Conservation (phyloP, 805 yeast genomes). For the Tanozyma kutaoensis region DNA sequence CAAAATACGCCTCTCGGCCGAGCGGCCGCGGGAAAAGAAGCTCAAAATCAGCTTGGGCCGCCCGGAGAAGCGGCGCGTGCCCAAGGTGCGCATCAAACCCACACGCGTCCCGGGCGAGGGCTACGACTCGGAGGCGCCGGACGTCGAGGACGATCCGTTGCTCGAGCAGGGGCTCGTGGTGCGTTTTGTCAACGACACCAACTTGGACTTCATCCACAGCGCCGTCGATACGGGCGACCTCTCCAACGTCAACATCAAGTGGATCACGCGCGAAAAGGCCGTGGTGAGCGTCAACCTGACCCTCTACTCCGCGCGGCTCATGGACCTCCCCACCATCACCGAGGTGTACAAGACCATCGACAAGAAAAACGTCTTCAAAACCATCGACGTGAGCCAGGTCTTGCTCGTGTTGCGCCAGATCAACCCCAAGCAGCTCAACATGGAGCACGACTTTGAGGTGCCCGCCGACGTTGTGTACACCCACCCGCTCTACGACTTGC, state of each 20-base stretch:
- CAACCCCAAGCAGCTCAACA: conserved; percentile 21
- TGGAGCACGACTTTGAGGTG: conserved; percentile 34
- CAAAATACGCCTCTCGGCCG: no score
- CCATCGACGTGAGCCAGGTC: conserved; percentile 79
- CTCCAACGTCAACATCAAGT: conserved; percentile 58
- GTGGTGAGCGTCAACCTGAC: conserved; percentile 56
- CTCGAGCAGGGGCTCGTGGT: conserved; percentile 77
- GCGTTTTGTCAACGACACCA: conserved; percentile 53
- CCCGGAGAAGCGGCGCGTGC: conserved; percentile 7
- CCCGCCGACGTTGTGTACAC: conserved; percentile 18
- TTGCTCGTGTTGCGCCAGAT: conserved; percentile 53
- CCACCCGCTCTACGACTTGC: conserved; percentile 26
- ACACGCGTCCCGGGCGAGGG: conserved; percentile 84
- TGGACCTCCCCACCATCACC: conserved; percentile 80
- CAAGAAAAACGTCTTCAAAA: conserved; percentile 75
- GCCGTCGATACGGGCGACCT: conserved; percentile 73
- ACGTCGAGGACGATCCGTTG: conserved; percentile 87
- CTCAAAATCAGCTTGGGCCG: no score
- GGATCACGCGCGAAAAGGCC: conserved; percentile 76
- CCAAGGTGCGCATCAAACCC: conserved; percentile 40
- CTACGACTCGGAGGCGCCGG: conserved; percentile 94
- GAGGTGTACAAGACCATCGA: conserved; percentile 87
- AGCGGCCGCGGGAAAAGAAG: no score
- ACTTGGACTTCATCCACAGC: conserved; percentile 58
- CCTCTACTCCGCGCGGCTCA: conserved; percentile 67